These are phyloP conservation scores for Lentinus tigrinus DNA, from an alignment of 768 basidiomycete species.

Conservation along the genomic window DNA sequence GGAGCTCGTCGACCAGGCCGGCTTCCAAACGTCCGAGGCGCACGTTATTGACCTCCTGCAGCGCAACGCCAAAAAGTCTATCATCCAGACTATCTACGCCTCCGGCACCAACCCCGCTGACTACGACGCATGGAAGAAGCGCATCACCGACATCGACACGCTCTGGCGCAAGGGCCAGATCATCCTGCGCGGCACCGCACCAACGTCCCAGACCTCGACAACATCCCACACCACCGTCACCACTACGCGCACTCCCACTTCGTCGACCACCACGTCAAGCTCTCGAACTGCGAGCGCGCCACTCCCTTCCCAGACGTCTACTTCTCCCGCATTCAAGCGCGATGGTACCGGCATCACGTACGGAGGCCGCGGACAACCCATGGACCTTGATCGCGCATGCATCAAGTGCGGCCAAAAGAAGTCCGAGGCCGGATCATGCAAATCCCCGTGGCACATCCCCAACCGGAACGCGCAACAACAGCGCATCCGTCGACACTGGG, in stretches of 20 bases:
- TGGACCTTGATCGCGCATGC: constrained; percentile 16
- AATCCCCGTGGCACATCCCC: background rate
- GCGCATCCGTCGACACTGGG: background rate
- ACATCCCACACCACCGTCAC: too few species aligned
- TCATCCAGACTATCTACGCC: background rate
- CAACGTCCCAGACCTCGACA: too few species aligned
- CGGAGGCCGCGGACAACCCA: constrained; percentile 17
- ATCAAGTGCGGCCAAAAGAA: constrained; percentile 2
- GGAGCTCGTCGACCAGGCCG: background rate
- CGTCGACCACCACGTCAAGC: too few species aligned
- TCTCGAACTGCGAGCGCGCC: too few species aligned
- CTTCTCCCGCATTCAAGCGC: too few species aligned
- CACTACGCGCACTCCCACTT: too few species aligned
- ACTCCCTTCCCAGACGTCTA: too few species aligned
- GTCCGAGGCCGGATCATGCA: constrained; percentile 7
- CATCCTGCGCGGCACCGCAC: too few species aligned
- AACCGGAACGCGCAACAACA: too few species aligned
- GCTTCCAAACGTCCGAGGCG: background rate
- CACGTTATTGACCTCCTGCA: background rate
- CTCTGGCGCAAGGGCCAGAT: background rate
- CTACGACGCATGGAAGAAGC: background rate
- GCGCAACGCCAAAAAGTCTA: background rate
- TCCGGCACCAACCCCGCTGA: background rate
- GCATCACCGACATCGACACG: background rate
- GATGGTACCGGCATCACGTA: constrained; percentile 8